Evolutionary conservation across 345 rosid genomes (phyloP).

Genomic region (Syzygium aromaticum): DNA sequence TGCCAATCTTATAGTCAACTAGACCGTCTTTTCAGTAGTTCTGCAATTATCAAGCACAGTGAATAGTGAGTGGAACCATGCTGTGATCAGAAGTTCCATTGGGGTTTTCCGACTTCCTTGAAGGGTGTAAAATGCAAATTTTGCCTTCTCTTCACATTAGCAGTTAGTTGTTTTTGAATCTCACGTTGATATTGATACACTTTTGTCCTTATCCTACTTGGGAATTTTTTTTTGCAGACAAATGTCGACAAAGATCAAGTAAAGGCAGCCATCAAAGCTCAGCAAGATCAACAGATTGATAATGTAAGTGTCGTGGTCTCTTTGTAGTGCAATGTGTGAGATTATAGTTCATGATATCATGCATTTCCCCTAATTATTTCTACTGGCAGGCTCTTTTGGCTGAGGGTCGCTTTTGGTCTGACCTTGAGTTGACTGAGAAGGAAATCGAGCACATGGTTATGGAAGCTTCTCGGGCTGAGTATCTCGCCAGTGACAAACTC

Average conservation of each 20-base stretch:
- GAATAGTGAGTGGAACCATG: not conserved
- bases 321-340: not conserved
- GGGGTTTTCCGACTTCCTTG: not conserved
- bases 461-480: slow-evolving; percentile 98
- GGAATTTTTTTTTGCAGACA: slow-evolving; percentile 39
- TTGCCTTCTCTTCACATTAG: not conserved
- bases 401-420: slow-evolving; percentile 87
- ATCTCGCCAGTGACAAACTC: slow-evolving; percentile 56
- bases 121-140: not conserved
- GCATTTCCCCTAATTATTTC: not conserved
- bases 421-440: slow-evolving; percentile 93
- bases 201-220: not conserved
- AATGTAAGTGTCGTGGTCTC: slow-evolving; percentile 21
- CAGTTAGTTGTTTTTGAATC: not conserved
- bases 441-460: slow-evolving; percentile 91
- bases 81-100: not conserved
- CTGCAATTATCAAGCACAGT: not conserved
- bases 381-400: slow-evolving; percentile 77
- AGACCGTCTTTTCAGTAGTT: not conserved
- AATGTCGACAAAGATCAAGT: slow-evolving; percentile 87
- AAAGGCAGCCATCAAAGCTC: slow-evolving; percentile 98
- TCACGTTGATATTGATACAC: not conserved
- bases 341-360: not conserved
- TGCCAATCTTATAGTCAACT: not conserved
- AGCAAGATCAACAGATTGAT: slow-evolving; percentile 96